Conservation (phyloP, 1,284 basidiomycete genomes). For the Puccinia horiana region DNA sequence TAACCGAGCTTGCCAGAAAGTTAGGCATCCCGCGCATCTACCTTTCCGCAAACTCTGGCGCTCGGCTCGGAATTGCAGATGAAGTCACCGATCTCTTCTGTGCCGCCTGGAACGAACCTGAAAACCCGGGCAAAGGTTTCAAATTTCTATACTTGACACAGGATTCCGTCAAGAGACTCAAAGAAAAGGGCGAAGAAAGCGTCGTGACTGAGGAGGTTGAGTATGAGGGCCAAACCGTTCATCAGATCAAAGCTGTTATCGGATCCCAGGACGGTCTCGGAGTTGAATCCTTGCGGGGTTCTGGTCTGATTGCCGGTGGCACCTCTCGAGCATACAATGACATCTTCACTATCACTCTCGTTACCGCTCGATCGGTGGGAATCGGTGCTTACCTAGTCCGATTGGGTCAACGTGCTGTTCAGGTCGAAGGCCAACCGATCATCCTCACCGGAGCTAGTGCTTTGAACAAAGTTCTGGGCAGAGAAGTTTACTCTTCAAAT, state of each 20-base stretch:
- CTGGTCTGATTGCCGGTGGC: slow-evolving; percentile 97
- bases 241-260: slow-evolving; percentile 95
- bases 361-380: slow-evolving; percentile 96
- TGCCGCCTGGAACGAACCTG: slow-evolving; percentile 81
- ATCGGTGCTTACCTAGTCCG: slow-evolving; percentile 99
- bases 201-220: slow-evolving; percentile 82
- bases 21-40: slow-evolving; percentile 90
- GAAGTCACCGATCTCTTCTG: slow-evolving; percentile 87
- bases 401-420: slow-evolving; percentile 94
- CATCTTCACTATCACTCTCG: slow-evolving; percentile 98
- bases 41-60: slow-evolving; percentile 97
- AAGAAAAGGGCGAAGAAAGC: slow-evolving; percentile 64
- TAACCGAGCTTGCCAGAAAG: slow-evolving; percentile 86
- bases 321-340: slow-evolving; percentile 97
- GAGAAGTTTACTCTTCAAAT: slow-evolving; percentile 98
- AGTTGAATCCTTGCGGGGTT: slow-evolving; percentile 92
- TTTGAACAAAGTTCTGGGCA: slow-evolving; percentile 97
- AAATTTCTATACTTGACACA: slow-evolving; percentile 84
- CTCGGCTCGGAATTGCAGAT: slow-evolving; percentile 92
- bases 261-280: slow-evolving; percentile 96
- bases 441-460: slow-evolving; percentile 96
- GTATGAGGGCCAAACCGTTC: slow-evolving; percentile 78
- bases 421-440: slow-evolving; percentile 98
- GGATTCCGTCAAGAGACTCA: slow-evolving; percentile 67
- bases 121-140: slow-evolving; percentile 88